Evolutionary conservation across 768 basidiomycete species (phyloP).

Genomic region (Cyclocybe aegerita): DNA sequence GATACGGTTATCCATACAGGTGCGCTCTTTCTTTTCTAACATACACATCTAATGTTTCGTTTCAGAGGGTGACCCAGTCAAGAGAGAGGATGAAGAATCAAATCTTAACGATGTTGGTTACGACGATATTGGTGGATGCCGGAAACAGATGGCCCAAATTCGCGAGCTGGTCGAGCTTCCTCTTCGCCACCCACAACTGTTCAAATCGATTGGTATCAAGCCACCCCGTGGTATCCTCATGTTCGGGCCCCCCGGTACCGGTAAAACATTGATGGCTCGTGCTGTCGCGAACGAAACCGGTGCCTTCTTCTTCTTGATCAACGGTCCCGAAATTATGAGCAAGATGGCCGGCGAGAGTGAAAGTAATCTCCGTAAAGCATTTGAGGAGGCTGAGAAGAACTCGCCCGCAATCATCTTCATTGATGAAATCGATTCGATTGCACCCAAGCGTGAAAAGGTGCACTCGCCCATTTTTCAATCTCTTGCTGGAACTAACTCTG

Average conservation of each 20-base stretch:
- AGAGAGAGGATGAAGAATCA: conserved; percentile 97
- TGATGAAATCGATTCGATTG: conserved; percentile 99
- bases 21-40: conserved; percentile 22
- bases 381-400: conserved; percentile 99
- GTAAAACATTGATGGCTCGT: conserved; percentile 99
- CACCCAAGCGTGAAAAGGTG: conserved; percentile 99
- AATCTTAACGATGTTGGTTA: conserved; percentile 97
- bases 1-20: conserved; percentile 97
- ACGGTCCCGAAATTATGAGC: conserved; percentile 99
- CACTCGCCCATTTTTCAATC: conserved; percentile 7
- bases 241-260: conserved; percentile 98
- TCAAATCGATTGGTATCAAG: conserved; percentile 99
- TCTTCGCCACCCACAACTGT: conserved; percentile 96
- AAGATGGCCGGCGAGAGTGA: conserved; percentile 99
- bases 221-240: conserved; percentile 98
- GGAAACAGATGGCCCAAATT: conserved; percentile 99
- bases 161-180: conserved; percentile 99
- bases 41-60: conserved; percentile 14
- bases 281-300: conserved; percentile 99
- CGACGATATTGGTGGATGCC: conserved; percentile 98
- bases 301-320: conserved; percentile 99
- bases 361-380: conserved; percentile 96
- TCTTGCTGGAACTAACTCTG: neutral
- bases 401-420: conserved; percentile 99
- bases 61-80: conserved; percentile 95